A percentile compares a stretch with the other conserved stretches of the same genome.
phyloP scores from a whole-genome alignment of 495 filamentous ascomycete genomes.

The Penicillium robsamsonii region DNA sequence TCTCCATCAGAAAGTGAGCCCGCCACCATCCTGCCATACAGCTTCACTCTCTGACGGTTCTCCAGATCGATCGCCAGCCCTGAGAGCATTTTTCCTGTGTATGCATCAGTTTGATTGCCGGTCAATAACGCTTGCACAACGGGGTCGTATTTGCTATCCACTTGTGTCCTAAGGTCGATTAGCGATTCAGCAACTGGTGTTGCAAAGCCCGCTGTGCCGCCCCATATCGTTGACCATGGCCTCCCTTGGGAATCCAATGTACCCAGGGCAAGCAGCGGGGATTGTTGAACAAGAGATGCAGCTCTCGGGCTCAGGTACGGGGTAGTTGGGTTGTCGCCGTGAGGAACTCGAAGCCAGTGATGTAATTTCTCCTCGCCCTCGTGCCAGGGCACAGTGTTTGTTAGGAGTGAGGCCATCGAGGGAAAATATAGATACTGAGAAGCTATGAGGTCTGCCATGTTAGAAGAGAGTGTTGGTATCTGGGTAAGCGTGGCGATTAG shows the following conservation, averaged over 20 bases:
- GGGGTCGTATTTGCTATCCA: constrained; percentile 61
- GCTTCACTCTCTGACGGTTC: constrained; percentile 62
- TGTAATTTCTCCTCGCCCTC: constrained; percentile 54
- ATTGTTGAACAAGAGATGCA: constrained; percentile 48
- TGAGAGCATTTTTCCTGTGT: constrained; percentile 47
- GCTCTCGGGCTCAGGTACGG: constrained; percentile 53
- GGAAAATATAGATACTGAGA: neutral
- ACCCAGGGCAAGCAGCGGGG: constrained; percentile 69
- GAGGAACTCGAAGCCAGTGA: constrained; percentile 42
- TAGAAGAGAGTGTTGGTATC: neutral
- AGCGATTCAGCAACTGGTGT: constrained; percentile 54
- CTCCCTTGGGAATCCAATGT: constrained; percentile 59
- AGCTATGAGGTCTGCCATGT: neutral
- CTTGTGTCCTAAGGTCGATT: constrained; percentile 57
- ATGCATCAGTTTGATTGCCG: constrained; percentile 31
- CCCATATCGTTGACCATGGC: constrained; percentile 75
- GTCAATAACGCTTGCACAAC: constrained; percentile 56
- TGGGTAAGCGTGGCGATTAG: neutral
- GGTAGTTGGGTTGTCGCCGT: constrained; percentile 59
- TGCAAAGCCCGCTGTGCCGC: constrained; percentile 66
- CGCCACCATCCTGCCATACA: constrained; percentile 61
- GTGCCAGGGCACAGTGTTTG: constrained; percentile 42
- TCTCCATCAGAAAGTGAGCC: constrained; percentile 45
- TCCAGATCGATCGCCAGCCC: constrained; percentile 67
- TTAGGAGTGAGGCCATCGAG: constrained; percentile 44